Conservation (phyloP, 345 rosid genomes). For the Sapria himalayana region DNA sequence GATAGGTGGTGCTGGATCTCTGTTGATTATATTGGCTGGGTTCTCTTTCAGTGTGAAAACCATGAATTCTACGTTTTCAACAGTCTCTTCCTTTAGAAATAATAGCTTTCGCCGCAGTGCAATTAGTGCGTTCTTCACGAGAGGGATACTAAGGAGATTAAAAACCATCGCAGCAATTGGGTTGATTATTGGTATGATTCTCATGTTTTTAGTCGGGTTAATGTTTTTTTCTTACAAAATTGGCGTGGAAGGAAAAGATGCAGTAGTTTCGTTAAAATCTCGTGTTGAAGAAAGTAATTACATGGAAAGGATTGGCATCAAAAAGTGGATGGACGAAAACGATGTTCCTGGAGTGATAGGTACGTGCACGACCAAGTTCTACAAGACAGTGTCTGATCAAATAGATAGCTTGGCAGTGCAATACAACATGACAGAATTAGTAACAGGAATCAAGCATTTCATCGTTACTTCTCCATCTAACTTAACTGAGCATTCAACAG, state of each 20-base stretch:
- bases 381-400: constrained; percentile 53
- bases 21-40: constrained; percentile 42
- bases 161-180: constrained; percentile 68
- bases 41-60: constrained; percentile 39
- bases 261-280: constrained; percentile 52
- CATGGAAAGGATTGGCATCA: constrained; percentile 66
- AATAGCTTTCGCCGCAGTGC: constrained; percentile 38
- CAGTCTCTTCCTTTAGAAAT: constrained; percentile 45
- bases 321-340: constrained; percentile 86
- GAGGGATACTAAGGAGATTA: constrained; percentile 53
- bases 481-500: constrained; percentile 28
- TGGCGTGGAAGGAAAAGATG: constrained; percentile 84
- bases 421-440: constrained; percentile 84
- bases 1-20: constrained; percentile 46
- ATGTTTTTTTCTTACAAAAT: constrained; percentile 81
- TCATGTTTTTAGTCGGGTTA: constrained; percentile 42
- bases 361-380: constrained; percentile 41
- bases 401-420: constrained; percentile 70
- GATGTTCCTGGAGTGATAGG: constrained; percentile 83
- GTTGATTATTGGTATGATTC: constrained; percentile 61
- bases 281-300: constrained; percentile 78
- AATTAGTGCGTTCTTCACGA: constrained; percentile 51
- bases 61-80: constrained; percentile 43
- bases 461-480: constrained; percentile 27
- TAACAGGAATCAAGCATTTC: constrained; percentile 73